Conservation (phyloP, 176 grass and related monocot genomes). For the Phoenix roebelenii region DNA sequence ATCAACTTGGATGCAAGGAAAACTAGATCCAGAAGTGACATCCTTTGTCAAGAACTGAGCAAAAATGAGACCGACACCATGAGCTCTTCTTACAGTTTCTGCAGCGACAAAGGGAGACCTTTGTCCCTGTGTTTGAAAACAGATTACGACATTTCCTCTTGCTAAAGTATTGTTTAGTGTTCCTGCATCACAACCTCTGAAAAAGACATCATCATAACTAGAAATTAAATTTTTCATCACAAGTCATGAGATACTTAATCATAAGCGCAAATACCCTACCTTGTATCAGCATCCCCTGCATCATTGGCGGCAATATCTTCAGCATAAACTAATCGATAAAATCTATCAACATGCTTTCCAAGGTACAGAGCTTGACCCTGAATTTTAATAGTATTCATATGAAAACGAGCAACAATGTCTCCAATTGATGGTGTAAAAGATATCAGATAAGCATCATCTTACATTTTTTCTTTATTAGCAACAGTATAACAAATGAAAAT, state of each 20-base stretch:
- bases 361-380: slow-evolving; percentile 75
- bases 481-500: too few relatives aligned
- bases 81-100: slow-evolving; percentile 62
- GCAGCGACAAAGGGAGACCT: slow-evolving; percentile 56
- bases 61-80: slow-evolving; percentile 66
- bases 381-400: slow-evolving; percentile 13
- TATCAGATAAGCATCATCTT: too few relatives aligned
- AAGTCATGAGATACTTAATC: too few relatives aligned
- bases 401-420: slow-evolving; percentile 11
- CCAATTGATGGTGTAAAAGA: not conserved
- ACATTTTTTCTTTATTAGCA: too few relatives aligned
- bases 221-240: not conserved
- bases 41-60: slow-evolving; percentile 87
- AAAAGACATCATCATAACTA: slow-evolving; percentile 33
- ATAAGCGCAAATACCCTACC: slow-evolving; percentile 34
- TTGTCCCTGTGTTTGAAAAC: slow-evolving; percentile 78
- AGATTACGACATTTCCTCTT: slow-evolving; percentile 85
- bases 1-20: slow-evolving; percentile 86
- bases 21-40: slow-evolving; percentile 59
- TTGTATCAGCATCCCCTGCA: slow-evolving; percentile 63
- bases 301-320: slow-evolving; percentile 72
- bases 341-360: slow-evolving; percentile 45
- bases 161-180: slow-evolving; percentile 73
- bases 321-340: slow-evolving; percentile 56
- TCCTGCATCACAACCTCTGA: slow-evolving; percentile 85